Conservation (phyloP, 2,329 filamentous ascomycete species). For the Clarireedia hainanense region DNA sequence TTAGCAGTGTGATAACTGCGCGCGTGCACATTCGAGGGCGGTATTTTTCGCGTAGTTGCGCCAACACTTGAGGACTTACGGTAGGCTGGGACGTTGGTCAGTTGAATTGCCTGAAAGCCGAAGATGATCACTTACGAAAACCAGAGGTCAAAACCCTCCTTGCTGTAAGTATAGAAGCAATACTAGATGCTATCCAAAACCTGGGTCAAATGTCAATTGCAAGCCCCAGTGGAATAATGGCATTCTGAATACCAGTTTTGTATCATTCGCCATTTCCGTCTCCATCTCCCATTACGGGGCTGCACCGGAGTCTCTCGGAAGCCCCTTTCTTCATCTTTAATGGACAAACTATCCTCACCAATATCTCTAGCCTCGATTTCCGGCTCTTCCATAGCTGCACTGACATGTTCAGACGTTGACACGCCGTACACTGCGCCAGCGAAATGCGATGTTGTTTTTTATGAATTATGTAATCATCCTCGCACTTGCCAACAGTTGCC, state of each 20-base stretch:
- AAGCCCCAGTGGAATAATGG: background rate
- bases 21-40: background rate
- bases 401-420: background rate
- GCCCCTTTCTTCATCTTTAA: conserved; percentile 4
- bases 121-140: conserved; percentile 21
- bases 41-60: background rate
- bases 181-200: conserved; percentile 5
- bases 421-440: too few species aligned
- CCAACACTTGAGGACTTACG: background rate
- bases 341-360: background rate
- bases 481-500: too few species aligned
- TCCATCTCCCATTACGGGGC: background rate
- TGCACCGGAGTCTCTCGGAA: background rate
- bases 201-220: background rate
- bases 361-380: background rate
- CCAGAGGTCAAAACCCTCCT: conserved; percentile 19
- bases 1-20: conserved; percentile 2
- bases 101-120: background rate
- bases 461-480: too few species aligned
- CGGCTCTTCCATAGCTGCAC: conserved; percentile 1
- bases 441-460: too few species aligned
- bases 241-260: background rate
- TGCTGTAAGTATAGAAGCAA: conserved; percentile 1
- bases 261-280: conserved; percentile 1
- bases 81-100: background rate